These are phyloP conservation scores for Whalleya microplaca DNA, from an alignment of 2,329 filamentous ascomycete genomes.

Conservation along the genomic window DNA sequence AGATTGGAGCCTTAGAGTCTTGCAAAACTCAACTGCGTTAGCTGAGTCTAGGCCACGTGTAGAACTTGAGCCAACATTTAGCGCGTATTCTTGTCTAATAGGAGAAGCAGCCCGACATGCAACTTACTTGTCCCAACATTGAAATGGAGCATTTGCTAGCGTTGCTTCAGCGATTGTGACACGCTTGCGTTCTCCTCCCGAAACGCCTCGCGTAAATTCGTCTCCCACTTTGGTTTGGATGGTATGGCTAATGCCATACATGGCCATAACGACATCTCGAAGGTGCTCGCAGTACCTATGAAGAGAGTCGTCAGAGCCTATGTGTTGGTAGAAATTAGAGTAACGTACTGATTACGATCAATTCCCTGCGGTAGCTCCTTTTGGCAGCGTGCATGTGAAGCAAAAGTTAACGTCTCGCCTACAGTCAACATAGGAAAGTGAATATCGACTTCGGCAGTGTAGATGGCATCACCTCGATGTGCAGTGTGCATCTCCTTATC, in stretches of 20 bases:
- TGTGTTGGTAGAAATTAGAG: no score
- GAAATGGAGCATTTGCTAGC: slow-evolving; percentile 61
- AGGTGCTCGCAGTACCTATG: slow-evolving; percentile 70
- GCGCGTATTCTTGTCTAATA: no score
- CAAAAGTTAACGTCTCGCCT: slow-evolving; percentile 79
- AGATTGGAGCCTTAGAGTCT: slow-evolving; percentile 66
- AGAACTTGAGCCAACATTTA: no score
- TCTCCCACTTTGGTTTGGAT: slow-evolving; percentile 74
- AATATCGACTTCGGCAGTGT: slow-evolving; percentile 82
- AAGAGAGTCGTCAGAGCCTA: no score
- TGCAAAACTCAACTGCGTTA: slow-evolving; percentile 76
- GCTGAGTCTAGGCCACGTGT: slow-evolving; percentile 75
- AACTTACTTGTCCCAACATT: slow-evolving; percentile 75
- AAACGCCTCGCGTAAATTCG: slow-evolving; percentile 75
- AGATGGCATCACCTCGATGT: slow-evolving; percentile 85
- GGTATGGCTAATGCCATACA: slow-evolving; percentile 75
- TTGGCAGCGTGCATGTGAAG: slow-evolving; percentile 70
- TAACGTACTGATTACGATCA: no score
- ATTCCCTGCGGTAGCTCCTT: no score
- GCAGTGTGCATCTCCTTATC: slow-evolving; percentile 75
- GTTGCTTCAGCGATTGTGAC: slow-evolving; percentile 66
- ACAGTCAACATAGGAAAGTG: slow-evolving; percentile 80
- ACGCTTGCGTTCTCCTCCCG: slow-evolving; percentile 73
- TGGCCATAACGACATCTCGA: slow-evolving; percentile 74
- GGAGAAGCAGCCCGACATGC: no score